Base-by-base conservation (phyloP, 2,329 filamentous ascomycete genomes). In the Aspergillus fumigatus region DNA sequence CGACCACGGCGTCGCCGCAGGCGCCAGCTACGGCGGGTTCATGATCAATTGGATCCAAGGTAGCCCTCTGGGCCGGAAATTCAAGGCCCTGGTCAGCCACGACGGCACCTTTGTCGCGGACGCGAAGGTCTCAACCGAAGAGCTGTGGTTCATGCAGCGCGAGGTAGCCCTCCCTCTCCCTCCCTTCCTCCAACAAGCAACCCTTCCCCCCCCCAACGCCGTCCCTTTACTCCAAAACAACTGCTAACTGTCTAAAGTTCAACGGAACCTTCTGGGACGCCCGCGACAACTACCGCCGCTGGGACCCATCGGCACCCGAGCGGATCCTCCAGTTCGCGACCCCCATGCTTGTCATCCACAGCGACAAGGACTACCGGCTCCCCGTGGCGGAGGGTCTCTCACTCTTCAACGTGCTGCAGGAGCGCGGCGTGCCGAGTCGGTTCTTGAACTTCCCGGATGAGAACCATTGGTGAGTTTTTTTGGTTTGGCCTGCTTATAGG, bases 71-170 rank as follows among this genome's bases (percentile, higher is more conserved):
- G 92, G 91, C 21, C 85, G 90, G 27, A 85, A 88, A 63, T 95
- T 97, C 82, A 90, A 90, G 73, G 91, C 91, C 0, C 81, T 97
- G 3, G 91, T 96, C 27, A 92, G 87, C 65, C 92, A 96, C 70
- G 91, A 96, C 64, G 92, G 92, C 50, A 88, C 92, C 53, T 94
- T 92, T 73, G 88, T 85, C 65, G 76, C 79, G 56, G 73, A 77
- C 11, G 73, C 73, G n/a, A 75, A 79, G 68, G 72, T 82, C 61
- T 73, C 76, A 0, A 79, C 76, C 2, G 80, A 82, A 19, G 80
- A 82, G 56, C 65, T 81, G 10, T 82, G 77, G 72, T 82, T 82
- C 65, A 79, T 77, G 9, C 72, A 80, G 60, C 80, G n/a, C n/a
- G n/a, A n/a, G n/a, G n/a, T n/a, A n/a, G n/a, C n/a, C n/a, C n/a